Conservation (phyloP, 345 rosid species). For the Brassica incana region DNA sequence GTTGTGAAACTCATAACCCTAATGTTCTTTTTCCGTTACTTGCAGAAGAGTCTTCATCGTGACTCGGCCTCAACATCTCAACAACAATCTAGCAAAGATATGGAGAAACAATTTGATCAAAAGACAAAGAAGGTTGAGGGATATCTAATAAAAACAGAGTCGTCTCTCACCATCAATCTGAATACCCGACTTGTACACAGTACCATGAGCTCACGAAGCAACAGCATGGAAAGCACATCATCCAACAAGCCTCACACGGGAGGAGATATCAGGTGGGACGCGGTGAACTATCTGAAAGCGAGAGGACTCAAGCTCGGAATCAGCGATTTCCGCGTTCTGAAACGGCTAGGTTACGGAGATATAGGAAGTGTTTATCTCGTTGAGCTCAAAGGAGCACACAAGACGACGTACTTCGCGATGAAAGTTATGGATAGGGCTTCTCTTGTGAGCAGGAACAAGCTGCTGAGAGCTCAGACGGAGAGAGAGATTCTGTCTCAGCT, state of each 20-base stretch:
- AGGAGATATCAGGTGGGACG: constrained; percentile 59
- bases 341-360: constrained; percentile 87
- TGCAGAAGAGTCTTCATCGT: constrained; percentile 28
- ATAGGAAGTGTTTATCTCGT: constrained; percentile 85
- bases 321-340: constrained; percentile 57
- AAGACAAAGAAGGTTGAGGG: constrained; percentile 7
- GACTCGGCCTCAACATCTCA: constrained; percentile 25
- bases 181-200: neutral
- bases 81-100: constrained; percentile 15
- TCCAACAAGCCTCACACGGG: constrained; percentile 41
- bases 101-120: constrained; percentile 19
- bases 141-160: neutral
- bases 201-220: constrained; percentile 26
- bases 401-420: constrained; percentile 62
- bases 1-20: neutral
- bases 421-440: constrained; percentile 85
- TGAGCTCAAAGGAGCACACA: constrained; percentile 54
- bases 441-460: constrained; percentile 64
- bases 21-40: neutral
- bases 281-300: constrained; percentile 39
- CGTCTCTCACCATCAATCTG: constrained; percentile 8
- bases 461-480: constrained; percentile 63
- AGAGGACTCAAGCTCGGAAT: constrained; percentile 44
- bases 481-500: constrained; percentile 65
- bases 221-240: constrained; percentile 23